Evolutionary conservation across 148 eudicot genomes (phyloP).

Genomic region (Diospyros lotus): DNA sequence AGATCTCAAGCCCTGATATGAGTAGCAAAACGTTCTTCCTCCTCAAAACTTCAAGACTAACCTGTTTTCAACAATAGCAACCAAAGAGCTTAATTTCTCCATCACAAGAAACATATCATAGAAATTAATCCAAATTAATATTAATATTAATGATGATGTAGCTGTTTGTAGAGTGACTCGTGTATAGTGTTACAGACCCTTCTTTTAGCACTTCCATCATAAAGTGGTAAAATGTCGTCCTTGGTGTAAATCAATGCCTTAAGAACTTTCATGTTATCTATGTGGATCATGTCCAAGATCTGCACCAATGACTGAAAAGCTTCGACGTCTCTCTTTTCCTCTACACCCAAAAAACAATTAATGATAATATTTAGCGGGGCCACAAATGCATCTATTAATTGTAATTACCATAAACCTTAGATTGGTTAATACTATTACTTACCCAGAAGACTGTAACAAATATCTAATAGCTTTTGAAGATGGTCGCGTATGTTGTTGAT

Average conservation of each 20-base stretch:
- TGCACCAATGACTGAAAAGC: conserved; percentile 28
- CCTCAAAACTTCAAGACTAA: conserved; percentile 40
- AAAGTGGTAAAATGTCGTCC: conserved; percentile 45
- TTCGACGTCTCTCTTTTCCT: conserved; percentile 36
- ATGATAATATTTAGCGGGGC: neutral
- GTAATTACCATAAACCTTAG: neutral
- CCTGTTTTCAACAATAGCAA: conserved; percentile 20
- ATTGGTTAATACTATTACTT: neutral
- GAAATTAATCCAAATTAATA: too few species aligned
- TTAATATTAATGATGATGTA: too few species aligned
- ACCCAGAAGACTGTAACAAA: conserved; percentile 42
- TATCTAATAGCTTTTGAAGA: conserved; percentile 29
- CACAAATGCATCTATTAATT: neutral
- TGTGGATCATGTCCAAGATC: conserved; percentile 39
- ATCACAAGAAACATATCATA: too few species aligned
- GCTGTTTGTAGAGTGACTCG: too few species aligned
- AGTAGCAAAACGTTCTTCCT: conserved; percentile 57
- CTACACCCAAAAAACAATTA: conserved; percentile 22
- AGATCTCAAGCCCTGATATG: conserved; percentile 56
- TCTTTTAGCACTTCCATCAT: conserved; percentile 43
- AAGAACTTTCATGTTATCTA: conserved; percentile 64
- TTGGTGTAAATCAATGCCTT: conserved; percentile 32
- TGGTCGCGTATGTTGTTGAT: conserved; percentile 42
- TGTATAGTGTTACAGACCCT: conserved; percentile 21
- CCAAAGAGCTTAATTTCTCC: neutral